Evolutionary conservation across 2,329 filamentous ascomycete genomes (phyloP), one percentile per base, ranked within the genome.

Genomic region (Thelonectria rubi): DNA sequence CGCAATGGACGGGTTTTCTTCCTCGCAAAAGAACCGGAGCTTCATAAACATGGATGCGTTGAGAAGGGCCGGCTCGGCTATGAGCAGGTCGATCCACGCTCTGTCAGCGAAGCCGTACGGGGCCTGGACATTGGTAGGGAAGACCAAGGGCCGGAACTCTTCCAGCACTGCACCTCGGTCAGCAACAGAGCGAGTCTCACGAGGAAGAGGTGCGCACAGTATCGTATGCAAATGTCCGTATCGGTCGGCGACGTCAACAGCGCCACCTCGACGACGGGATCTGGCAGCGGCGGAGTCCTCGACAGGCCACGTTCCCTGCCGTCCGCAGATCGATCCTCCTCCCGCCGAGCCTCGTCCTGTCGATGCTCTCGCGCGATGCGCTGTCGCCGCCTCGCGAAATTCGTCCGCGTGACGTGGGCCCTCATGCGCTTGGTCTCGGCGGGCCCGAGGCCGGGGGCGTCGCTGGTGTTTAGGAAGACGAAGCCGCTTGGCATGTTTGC

Each of bases 51-150:
- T 60, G 1, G 69, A 70, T 0, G 69, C 69, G n/a, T 72, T 68
- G 2, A 72, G 50, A 1, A 72, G 58, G 10, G 69, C 69, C n/a
- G 69, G 69, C 32, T 72, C 69, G 1, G 69, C 66, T 9, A 62
- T 17, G 17, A 72, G 24, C 0, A 72, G 54, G 9, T 34, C 6
- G 2, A 63, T 37, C 69, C 69, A 72, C 1, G 32, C 17, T 5
- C n/a, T 32, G 7, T 68, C 66, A 8, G 56, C 55, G 15, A 37
- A 42, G 3, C 63, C 60, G 2, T 58, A 56, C 4, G 57, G 54
- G 5, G 24, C 15, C 4, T 51, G 57, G 3, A 30, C 48, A 3
- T 43, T 61, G 8, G 55, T 24, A 1, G 65, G 65, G 26, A 67
- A 67, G n/a, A 67, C 54, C 6, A 67, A 26, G 8, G 65, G 58